Base-by-base conservation (phyloP, 768 basidiomycete species). In the Cystobasidium onofrii region DNA sequence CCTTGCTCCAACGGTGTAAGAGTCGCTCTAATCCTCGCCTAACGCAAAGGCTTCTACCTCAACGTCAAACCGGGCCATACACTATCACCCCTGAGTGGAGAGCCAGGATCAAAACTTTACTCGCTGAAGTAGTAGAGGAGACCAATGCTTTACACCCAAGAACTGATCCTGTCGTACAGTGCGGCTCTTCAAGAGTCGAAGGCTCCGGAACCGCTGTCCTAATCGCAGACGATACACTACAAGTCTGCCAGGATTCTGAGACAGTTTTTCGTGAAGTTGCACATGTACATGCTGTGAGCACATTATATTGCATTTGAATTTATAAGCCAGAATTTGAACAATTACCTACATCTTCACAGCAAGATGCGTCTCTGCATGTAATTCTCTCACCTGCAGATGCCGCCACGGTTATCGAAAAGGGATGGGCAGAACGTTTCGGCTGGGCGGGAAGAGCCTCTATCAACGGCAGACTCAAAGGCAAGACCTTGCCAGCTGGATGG, bases 291-390 rank as follows among this genome's bases (percentile, higher is more conserved):
- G 33, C 33, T 6, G 34, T 66, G 23, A 20, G 64, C 31, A n/a
- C n/a, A n/a, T n/a, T n/a, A n/a, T n/a, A n/a, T n/a, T n/a, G n/a
- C n/a, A n/a, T n/a, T n/a, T n/a, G n/a, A n/a, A n/a, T n/a, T n/a
- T n/a, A n/a, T n/a, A n/a, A n/a, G n/a, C n/a, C n/a, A n/a, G n/a
- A n/a, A n/a, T n/a, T n/a, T n/a, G n/a, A n/a, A n/a, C n/a, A n/a
- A n/a, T n/a, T n/a, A n/a, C n/a, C n/a, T n/a, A n/a, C n/a, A n/a
- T n/a, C n/a, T n/a, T 44, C n/a, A 17, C 55, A 71, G 54, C 67
- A 70, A 60, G 69, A 71, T 71, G 23, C 36, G 9, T 71, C 69
- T 1, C 34, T 71, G 18, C 69, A 71, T 52, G 69, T 60, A 3
- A 6, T 71, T 6, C 69, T 71, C 2, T 57, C 54, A 10, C 12